Evolutionary conservation across 306 rosid species (phyloP), one percentile per base, ranked within the genome.

Genomic region (Glycine latifolia): DNA sequence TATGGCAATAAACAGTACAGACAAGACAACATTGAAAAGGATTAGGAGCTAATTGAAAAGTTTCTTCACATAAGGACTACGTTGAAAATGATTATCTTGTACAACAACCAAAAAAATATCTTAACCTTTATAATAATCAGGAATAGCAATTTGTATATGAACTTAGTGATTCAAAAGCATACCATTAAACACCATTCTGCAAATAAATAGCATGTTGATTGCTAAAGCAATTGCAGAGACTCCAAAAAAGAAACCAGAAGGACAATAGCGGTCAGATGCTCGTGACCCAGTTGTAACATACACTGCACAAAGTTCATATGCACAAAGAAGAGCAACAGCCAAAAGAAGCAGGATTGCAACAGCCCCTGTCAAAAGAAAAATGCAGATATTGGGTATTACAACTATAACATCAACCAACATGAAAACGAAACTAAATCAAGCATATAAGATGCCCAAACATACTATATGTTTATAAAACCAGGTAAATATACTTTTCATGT

Each of bases 171-270:
- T 69, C 81, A 35, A 79, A 76, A 16, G 66, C 82, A 71, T 93
- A 96, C 99, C 99, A 87, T 96, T 92, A 82, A 96, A 96, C 77
- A 96, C 93, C 97, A 96, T 96, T 78, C 99, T 89, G 89, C 98
- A 96, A 76, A 96, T 96, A 83, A 96, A 93, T 85, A 96, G 94
- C 99, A 96, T 96, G 97, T 96, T 96, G 90, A 96, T 93, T 11
- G 99, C 99, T 82, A 96, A 88, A 86, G 99, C 97, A 89, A 96
- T 90, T 85, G 99, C 99, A 69, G 99, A 96, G 82, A 96, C 98
- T 67, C 99, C 99, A 87, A 96, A 96, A 89, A 96, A 96, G 97
- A 96, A 96, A 87, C 99, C 99, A 67, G 99, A 96, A 67, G 99
- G 97, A 14, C 98, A 96, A 88, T 96, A 96, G 61, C 90, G 97